These are phyloP conservation scores for Dillenia suffruticosa DNA, from an alignment of 164 flowering plant species.

Conservation along the genomic window DNA sequence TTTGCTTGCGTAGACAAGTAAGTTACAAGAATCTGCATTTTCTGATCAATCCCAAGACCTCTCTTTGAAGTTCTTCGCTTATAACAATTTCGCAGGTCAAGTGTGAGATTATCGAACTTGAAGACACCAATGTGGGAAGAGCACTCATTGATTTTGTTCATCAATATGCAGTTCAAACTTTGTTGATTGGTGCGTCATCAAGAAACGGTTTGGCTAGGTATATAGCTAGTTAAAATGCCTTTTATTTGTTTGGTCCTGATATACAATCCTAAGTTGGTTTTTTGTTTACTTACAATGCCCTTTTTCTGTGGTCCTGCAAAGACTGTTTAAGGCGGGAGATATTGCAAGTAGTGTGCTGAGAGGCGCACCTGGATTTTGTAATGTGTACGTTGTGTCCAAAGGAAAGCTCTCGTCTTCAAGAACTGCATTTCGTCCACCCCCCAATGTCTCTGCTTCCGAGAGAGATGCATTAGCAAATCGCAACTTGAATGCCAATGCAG, in stretches of 20 bases:
- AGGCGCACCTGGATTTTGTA: slow-evolving; percentile 43
- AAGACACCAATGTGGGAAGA: slow-evolving; percentile 36
- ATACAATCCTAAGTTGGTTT: no score
- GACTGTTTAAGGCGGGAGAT: slow-evolving; percentile 38
- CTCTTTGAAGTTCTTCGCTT: neutral
- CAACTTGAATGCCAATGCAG: neutral
- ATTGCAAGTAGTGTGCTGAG: slow-evolving; percentile 29
- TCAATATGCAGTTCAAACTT: slow-evolving; percentile 14
- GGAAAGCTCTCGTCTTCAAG: slow-evolving; percentile 29
- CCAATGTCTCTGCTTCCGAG: neutral
- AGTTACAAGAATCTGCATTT: slow-evolving; percentile 6
- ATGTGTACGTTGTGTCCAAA: slow-evolving; percentile 35
- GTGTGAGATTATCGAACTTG: slow-evolving; percentile 36
- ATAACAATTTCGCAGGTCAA: slow-evolving; percentile 24
- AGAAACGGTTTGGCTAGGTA: slow-evolving; percentile 33
- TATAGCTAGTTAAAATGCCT: neutral
- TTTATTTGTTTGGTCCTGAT: no score
- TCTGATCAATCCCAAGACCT: neutral
- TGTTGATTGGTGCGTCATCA: slow-evolving; percentile 44
- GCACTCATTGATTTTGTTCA: slow-evolving; percentile 30
- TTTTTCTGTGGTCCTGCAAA: neutral
- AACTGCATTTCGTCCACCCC: slow-evolving; percentile 17
- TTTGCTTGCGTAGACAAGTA: slow-evolving; percentile 47
- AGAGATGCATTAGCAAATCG: slow-evolving; percentile 3
- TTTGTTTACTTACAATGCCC: no score